Evolutionary conservation across 1,284 basidiomycete genomes (phyloP), one percentile per base, ranked within the genome.

Genomic region (Cutaneotrichosporon mucoides): DNA sequence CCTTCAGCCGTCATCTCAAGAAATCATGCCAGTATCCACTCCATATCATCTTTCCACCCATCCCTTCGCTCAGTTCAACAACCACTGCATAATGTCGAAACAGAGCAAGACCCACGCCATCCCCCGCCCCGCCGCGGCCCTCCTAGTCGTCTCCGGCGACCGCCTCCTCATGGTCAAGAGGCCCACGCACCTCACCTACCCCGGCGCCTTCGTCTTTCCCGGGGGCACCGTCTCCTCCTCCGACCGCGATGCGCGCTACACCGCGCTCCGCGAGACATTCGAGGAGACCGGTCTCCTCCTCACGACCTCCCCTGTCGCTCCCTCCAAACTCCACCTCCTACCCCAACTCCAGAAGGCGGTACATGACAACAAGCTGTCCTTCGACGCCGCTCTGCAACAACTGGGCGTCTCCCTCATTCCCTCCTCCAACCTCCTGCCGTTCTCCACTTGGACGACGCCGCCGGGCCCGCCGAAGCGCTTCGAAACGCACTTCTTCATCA

Each of bases 281-380:
- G 58, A 60, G 44, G 58, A 60, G 44, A 60, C 47, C 5, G 58
- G 58, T 7, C 55, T 60, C 10, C 54, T 60, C 34, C 58, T 60
- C 35, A 47, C 58, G 3, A 34, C 49, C 36, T 12, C 41, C 4
- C 5, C n/a, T 0, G 5, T 48, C 12, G 35, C 35, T 0, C 24
- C 13, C 13, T 38, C 9, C 2, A 16, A 36, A 8, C 15, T 33
- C 10, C 16, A 11, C 16, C 44, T 53, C 4, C 48, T 53, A 13
- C 5, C 48, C 4, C 36, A 44, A 16, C n/a, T 51, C 5, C 50
- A 42, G 11, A 55, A 55, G 44, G 16, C 11, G 37, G 49, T 60
- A 10, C 58, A 60, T 24, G 44, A 38, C 43, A 48, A 47, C 53
- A 41, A 52, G 49, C 34, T 52, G 7, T 48, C 41, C 10, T 53